Percentiles rank a stretch among this genome's conserved stretches.
phyloP scores from a whole-genome alignment of 2,329 filamentous ascomycete genomes.

The Dactylellina haptotyla region DNA sequence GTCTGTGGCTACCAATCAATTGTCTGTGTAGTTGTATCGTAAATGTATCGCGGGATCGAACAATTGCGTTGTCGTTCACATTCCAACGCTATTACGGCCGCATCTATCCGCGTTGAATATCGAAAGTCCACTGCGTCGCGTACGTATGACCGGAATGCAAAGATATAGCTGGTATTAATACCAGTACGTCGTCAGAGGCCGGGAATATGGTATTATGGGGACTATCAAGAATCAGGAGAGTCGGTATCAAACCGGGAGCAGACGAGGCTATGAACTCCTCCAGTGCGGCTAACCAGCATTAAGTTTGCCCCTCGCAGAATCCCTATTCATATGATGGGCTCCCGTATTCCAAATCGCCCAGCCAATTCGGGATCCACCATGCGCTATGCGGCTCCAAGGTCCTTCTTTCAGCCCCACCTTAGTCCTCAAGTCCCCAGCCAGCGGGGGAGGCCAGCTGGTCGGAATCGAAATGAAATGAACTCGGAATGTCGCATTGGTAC shows the following conservation, averaged over 20 bases:
- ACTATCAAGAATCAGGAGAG: too few relatives aligned
- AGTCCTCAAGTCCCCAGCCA: background rate
- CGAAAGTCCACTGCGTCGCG: too few relatives aligned
- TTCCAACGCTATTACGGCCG: slow-evolving; percentile 17
- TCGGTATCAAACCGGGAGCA: background rate
- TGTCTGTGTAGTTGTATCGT: background rate
- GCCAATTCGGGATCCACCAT: background rate
- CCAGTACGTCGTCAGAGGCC: too few relatives aligned
- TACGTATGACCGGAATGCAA: too few relatives aligned
- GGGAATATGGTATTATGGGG: too few relatives aligned
- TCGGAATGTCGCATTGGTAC: too few relatives aligned
- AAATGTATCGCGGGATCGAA: background rate
- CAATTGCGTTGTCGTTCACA: background rate
- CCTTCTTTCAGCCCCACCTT: background rate
- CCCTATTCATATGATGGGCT: background rate
- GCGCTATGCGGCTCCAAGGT: slow-evolving; percentile 9
- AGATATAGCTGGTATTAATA: too few relatives aligned
- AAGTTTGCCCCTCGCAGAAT: slow-evolving; percentile 8
- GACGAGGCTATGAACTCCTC: background rate
- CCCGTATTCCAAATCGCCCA: background rate
- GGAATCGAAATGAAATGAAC: slow-evolving; percentile 1
- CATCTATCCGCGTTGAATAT: background rate
- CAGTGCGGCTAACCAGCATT: background rate
- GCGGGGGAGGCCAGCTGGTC: slow-evolving; percentile 2
- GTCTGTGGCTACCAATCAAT: background rate